A percentile compares a stretch with the other conserved stretches of the same genome.
Evolutionary conservation across 768 basidiomycete species (phyloP).

Genomic region (Kwoniella dejecticola): DNA sequence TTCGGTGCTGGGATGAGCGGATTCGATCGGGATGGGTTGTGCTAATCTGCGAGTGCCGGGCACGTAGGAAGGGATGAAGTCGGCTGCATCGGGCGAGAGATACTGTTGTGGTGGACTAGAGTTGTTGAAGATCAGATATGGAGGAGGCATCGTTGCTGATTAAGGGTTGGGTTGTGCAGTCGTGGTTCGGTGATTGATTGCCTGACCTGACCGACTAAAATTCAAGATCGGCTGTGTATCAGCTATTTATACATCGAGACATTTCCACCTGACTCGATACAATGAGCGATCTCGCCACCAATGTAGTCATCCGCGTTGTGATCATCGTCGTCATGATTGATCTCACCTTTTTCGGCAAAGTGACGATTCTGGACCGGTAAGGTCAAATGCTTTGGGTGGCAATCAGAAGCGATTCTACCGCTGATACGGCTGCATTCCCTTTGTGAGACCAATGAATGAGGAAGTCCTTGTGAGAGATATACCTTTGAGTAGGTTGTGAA

Average conservation of each 20-base stretch:
- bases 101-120: not conserved
- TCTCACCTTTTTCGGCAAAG: not conserved
- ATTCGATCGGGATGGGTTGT: conserved; percentile 20
- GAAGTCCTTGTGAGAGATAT: conserved; percentile 2
- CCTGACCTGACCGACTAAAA: not conserved
- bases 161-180: not conserved
- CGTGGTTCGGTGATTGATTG: not conserved
- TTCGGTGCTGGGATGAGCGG: not conserved
- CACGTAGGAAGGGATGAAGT: not conserved
- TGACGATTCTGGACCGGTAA: not conserved
- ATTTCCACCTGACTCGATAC: not conserved
- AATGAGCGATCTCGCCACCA: not conserved
- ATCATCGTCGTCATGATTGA: not conserved
- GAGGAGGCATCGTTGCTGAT: conserved; percentile 3
- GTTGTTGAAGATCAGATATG: not conserved
- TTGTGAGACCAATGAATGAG: not conserved
- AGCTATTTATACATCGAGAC: conserved; percentile 2
- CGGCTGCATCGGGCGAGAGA: not conserved
- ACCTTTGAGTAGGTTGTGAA: conserved; percentile 8
- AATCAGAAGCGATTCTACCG: conserved; percentile 2
- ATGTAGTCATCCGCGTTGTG: not conserved
- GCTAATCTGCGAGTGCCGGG: conserved; percentile 3
- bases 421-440: not conserved
- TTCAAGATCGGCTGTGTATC: not conserved
- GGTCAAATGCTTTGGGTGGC: not conserved